Evolutionary conservation across 2,329 filamentous ascomycete genomes (phyloP).

Genomic region (Huntiella decipiens): DNA sequence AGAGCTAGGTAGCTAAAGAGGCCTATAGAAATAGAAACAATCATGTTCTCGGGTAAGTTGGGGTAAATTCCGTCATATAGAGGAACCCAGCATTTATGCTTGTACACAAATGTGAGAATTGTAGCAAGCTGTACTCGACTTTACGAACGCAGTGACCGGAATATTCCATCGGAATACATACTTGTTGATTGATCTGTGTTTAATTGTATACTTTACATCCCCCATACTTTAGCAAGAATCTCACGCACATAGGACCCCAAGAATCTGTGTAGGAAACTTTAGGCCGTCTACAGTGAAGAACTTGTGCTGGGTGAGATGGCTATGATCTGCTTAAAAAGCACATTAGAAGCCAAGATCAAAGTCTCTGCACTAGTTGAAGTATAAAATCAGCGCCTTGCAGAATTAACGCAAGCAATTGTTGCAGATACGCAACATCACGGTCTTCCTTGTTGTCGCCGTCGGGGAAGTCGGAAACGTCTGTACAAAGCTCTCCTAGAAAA

Average conservation of each 20-base stretch:
- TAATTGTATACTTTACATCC: too few relatives aligned
- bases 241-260: slow-evolving; percentile 13
- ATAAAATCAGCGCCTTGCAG: slow-evolving; percentile 62
- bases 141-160: too few relatives aligned
- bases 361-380: slow-evolving; percentile 70
- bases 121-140: too few relatives aligned
- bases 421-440: slow-evolving; percentile 37
- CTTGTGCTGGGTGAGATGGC: slow-evolving; percentile 74
- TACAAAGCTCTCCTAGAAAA: too few relatives aligned
- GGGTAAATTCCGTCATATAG: too few relatives aligned
- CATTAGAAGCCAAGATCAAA: slow-evolving; percentile 81
- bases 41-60: too few relatives aligned
- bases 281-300: slow-evolving; percentile 51
- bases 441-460: slow-evolving; percentile 17
- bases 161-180: too few relatives aligned
- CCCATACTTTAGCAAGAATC: slow-evolving; percentile 15
- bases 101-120: too few relatives aligned
- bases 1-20: too few relatives aligned
- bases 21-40: too few relatives aligned
- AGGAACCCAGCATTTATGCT: too few relatives aligned
- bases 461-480: neutral
- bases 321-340: slow-evolving; percentile 57
- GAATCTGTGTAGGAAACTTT: slow-evolving; percentile 39
- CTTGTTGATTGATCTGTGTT: too few relatives aligned
- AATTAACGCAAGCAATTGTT: slow-evolving; percentile 41